Percentiles rank a stretch among this genome's conserved stretches.
These are phyloP conservation scores for Durio zibethinus DNA, from an alignment of 345 rosid genomes.

Conservation along the genomic window DNA sequence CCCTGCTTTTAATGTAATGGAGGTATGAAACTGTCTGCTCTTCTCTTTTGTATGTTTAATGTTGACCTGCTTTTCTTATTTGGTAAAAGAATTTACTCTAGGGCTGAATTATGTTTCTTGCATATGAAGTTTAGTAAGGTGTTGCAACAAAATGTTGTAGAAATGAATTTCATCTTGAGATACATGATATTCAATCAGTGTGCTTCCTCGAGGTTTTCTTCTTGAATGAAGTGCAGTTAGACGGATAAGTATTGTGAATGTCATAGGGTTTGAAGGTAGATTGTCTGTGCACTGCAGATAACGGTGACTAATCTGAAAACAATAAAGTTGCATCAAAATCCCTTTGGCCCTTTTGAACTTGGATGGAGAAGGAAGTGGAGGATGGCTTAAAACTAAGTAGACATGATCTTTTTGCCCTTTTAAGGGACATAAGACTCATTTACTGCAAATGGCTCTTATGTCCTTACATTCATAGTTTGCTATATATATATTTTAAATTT, in stretches of 20 bases:
- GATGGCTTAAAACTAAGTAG: neutral
- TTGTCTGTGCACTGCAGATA: neutral
- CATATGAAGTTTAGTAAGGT: neutral
- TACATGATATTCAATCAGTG: neutral
- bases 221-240: neutral
- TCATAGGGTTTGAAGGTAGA: neutral
- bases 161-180: neutral
- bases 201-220: neutral
- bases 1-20: conserved; percentile 12
- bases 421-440: neutral
- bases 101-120: neutral
- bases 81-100: neutral
- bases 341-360: neutral
- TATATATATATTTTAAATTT: neutral
- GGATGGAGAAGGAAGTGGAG: neutral
- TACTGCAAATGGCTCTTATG: neutral
- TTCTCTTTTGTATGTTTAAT: neutral
- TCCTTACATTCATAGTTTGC: neutral
- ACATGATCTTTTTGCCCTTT: neutral
- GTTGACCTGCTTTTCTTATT: neutral
- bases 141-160: neutral
- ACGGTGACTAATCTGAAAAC: neutral
- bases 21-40: conserved; percentile 25
- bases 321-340: neutral
- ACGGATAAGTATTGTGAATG: neutral